Base-by-base conservation (phyloP, 805 yeast species). In the Yarrowia divulgata region DNA sequence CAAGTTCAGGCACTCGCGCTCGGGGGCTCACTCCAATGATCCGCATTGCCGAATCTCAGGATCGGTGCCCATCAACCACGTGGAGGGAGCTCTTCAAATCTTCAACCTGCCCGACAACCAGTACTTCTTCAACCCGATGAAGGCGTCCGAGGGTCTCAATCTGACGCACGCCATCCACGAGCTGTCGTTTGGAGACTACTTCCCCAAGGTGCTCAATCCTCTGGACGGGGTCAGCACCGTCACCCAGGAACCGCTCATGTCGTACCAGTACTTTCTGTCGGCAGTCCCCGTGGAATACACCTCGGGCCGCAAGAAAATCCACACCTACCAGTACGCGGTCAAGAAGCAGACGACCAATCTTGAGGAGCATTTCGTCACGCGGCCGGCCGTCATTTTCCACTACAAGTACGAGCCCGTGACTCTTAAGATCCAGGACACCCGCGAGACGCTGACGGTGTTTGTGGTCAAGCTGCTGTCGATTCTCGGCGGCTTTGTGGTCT, bases 321-420 rank as follows among this genome's bases (percentile, higher is more conserved):
- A 90, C 70, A 93, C 98, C 1, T 88, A 90, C 76, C 98, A 93
- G 79, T 95, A 91, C 78, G 88, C 98, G 78, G 73, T 72, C 23
- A 71, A 72, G 6, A 75, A 72, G 60, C 71, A 70, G 70, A 54
- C 71, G 64, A 71, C 71, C 57, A 32, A 37, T 72, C 68, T 70
- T 75, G 75, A 71, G 71, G 71, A 18, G 72, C 70, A 40, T 39
- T 66, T 39, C 79, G 79, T 32, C 76, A 54, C 60, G 8, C 73
- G 84, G 6, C 96, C 98, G 4, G 98, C 97, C 0, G 87, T 94
- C 34, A 90, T 85, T 74, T 86, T 95, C 80, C 86, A 85, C 69
- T 94, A 93, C 77, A 92, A 92, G 73, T 92, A 95, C 76, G 98
- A 95, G 74, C 94, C 98, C 4, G 85, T 95, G 52, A 85, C 88